Base-by-base conservation (phyloP, 1,284 basidiomycete species). In the Caloboletus firmus region DNA sequence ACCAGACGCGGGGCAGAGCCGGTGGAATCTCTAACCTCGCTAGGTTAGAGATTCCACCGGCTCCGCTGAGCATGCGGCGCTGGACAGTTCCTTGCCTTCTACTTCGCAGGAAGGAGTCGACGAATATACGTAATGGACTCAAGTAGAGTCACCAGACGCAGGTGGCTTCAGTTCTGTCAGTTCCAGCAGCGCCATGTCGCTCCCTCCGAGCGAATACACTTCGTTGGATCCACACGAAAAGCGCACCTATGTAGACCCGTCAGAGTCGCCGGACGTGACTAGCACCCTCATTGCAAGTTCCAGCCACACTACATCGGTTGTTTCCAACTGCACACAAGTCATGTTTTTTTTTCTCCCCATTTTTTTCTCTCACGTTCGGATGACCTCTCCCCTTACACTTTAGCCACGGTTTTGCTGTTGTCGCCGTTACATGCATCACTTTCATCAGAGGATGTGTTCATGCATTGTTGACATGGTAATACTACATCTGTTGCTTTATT, bases 401-500 rank as follows among this genome's bases (percentile, higher is more conserved):
- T 63, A 52, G 40, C 57, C 34, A n/a, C 45, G 17, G 30, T n/a
- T n/a, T 36, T 57, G 39, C 32, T 50, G 50, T 49, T 54, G 59
- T 60, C 40, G 60, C 44, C 46, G 48, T 41, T 48, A 46, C 58
- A 52, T 62, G 49, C 58, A 52, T 52, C 6, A 43, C 45, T 51
- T 31, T 30, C 18, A 55, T 41, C 32, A 17, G 20, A 24, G 26
- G 34, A 45, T 41, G 9, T 62, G 57, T 34, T 60, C 30, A 46
- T 60, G 58, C 58, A 15, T 32, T 61, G 58, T 18, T 37, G 43
- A 58, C 49, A 49, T 41, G 37, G 55, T 53, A 60, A 52, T 62
- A 8, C 28, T 36, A 54, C 45, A 31, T 20, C 15, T 8, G 20
- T 53, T 57, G n/a, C 42, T 46, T 31, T 24, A 31, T 30, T 28